These are phyloP conservation scores for Mucor mucedo DNA, from an alignment of 371 early-diverging fungal genomes.

Conservation along the genomic window DNA sequence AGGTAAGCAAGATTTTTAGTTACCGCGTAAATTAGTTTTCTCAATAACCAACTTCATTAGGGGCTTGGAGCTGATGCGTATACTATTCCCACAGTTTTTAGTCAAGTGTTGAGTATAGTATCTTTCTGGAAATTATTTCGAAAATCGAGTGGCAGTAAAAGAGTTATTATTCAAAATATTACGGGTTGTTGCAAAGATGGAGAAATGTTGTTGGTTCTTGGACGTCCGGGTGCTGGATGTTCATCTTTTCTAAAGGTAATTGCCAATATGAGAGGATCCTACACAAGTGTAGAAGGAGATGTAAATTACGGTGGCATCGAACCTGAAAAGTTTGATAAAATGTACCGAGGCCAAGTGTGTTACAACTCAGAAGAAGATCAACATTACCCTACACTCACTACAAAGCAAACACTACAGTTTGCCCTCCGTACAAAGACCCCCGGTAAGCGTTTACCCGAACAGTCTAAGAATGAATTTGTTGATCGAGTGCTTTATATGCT, in stretches of 20 bases:
- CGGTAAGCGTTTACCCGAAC: constrained; percentile 52
- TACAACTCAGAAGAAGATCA: constrained; percentile 77
- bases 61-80: constrained; percentile 49
- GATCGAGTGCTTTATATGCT: constrained; percentile 52
- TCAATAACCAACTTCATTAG: constrained; percentile 8
- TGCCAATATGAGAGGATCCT: constrained; percentile 68
- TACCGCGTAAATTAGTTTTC: too few relatives aligned
- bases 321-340: constrained; percentile 54
- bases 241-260: constrained; percentile 68
- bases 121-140: constrained; percentile 35
- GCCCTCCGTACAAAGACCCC: constrained; percentile 72
- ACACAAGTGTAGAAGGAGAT: constrained; percentile 57
- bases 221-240: constrained; percentile 76
- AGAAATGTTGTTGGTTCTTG: constrained; percentile 78
- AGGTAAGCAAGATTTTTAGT: constrained; percentile 12
- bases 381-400: constrained; percentile 71
- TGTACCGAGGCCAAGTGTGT: constrained; percentile 66
- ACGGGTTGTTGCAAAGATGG: constrained; percentile 71
- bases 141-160: constrained; percentile 25
- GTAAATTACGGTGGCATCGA: constrained; percentile 68
- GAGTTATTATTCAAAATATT: constrained; percentile 54
- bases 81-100: constrained; percentile 38
- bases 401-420: constrained; percentile 70
- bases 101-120: constrained; percentile 26
- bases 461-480: constrained; percentile 45